A percentile compares a stretch with the other conserved stretches of the same genome.
Evolutionary conservation across 2,329 filamentous ascomycete genomes (phyloP).

Genomic region (Fusarium sp.): DNA sequence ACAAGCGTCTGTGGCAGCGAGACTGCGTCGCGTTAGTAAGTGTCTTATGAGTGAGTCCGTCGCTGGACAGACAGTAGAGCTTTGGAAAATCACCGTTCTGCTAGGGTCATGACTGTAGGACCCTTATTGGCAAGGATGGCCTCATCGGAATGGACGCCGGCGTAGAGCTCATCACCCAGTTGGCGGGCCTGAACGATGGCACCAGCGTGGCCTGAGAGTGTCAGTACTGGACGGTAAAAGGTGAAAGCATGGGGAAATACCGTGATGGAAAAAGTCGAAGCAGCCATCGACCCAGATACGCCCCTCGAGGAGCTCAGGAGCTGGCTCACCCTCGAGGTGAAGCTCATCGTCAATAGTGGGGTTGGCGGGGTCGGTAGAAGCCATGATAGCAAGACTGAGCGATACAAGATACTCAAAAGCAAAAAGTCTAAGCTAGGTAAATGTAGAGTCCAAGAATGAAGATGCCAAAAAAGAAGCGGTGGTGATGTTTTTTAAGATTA

Average conservation of each 20-base stretch:
- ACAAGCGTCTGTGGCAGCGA: conserved; percentile 93
- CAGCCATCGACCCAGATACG: conserved; percentile 99
- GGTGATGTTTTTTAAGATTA: conserved; percentile 30
- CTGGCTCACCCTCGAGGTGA: conserved; percentile 61
- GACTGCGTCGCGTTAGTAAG: conserved; percentile 62
- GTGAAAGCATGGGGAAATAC: conserved; percentile 59
- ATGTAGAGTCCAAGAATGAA: background rate
- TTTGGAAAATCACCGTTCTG: conserved; percentile 76
- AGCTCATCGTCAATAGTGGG: conserved; percentile 45
- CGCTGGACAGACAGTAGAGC: background rate
- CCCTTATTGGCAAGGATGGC: conserved; percentile 97
- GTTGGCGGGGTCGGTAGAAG: conserved; percentile 45
- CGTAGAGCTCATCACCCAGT: conserved; percentile 88
- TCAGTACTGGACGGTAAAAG: background rate
- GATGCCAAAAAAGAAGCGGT: background rate
- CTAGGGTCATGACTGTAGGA: conserved; percentile 94
- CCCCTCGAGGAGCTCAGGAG: conserved; percentile 72
- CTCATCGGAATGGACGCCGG: conserved; percentile 96
- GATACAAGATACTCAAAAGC: background rate
- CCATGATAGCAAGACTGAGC: conserved; percentile 28
- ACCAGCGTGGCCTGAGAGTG: conserved; percentile 85
- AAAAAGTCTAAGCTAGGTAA: background rate
- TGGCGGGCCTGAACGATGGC: conserved; percentile 97
- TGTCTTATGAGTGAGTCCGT: background rate
- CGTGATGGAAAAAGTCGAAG: conserved; percentile 99